Evolutionary conservation across 169 alveolate genomes (phyloP).

Genomic region (Plasmodium knowlesi): DNA sequence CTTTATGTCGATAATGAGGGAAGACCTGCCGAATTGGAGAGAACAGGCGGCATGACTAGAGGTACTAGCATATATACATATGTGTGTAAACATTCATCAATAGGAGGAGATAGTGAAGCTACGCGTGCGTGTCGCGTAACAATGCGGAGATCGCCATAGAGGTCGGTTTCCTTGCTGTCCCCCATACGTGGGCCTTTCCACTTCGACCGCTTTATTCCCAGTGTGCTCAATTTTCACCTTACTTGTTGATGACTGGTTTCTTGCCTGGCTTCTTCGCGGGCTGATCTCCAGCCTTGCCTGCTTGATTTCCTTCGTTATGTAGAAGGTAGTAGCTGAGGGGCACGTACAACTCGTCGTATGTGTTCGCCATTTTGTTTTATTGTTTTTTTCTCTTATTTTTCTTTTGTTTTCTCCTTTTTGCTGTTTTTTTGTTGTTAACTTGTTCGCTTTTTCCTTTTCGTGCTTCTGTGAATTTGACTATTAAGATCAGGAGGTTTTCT

Average conservation of each 20-base stretch:
- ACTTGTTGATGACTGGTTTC: constrained; percentile 73
- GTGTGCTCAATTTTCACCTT: constrained; percentile 37
- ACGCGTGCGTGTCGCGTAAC: background rate
- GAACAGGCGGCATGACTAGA: background rate
- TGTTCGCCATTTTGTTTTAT: constrained; percentile 59
- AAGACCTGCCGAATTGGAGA: constrained; percentile 78
- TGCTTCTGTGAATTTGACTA: background rate
- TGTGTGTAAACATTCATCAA: background rate
- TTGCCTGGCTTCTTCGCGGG: constrained; percentile 53
- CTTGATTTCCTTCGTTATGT: constrained; percentile 69
- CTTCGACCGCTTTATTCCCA: background rate
- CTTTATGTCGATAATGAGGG: constrained; percentile 87
- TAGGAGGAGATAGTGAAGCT: background rate
- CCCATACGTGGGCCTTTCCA: background rate
- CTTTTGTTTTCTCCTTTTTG: background rate
- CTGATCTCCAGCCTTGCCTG: constrained; percentile 27
- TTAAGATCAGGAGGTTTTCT: background rate
- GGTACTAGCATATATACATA: background rate
- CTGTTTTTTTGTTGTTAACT: background rate
- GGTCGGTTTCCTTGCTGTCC: background rate
- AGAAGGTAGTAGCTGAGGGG: constrained; percentile 66
- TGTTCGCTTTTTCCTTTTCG: background rate
- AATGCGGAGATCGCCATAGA: background rate
- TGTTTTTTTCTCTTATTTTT: background rate
- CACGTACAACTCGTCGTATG: constrained; percentile 60